Evolutionary conservation across 441 rosid species (phyloP).

Genomic region (Bocquillonia castaneifolia): DNA sequence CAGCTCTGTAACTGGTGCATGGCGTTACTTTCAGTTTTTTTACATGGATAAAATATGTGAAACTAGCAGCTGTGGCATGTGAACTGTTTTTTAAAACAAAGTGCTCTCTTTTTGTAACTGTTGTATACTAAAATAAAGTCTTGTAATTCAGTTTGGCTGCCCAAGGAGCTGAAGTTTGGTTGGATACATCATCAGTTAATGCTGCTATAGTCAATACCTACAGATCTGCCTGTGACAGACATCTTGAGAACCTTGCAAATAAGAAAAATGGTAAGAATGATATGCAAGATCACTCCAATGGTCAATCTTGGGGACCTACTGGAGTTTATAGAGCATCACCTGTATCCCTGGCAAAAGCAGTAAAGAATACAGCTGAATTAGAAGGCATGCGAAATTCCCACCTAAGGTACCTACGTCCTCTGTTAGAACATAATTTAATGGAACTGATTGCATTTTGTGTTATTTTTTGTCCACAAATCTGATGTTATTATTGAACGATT

Average conservation of each 20-base stretch:
- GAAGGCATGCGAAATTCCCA: conserved; percentile 88
- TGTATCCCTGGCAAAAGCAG: conserved; percentile 72
- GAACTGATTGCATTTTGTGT: background rate
- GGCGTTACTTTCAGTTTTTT: background rate
- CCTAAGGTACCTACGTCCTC: conserved; percentile 50
- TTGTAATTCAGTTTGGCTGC: conserved; percentile 59
- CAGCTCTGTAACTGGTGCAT: background rate
- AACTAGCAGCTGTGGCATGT: conserved; percentile 1
- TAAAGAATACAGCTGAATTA: conserved; percentile 76
- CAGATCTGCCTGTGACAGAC: conserved; percentile 53
- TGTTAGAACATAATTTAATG: conserved; percentile 4
- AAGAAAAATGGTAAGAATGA: conserved; percentile 33
- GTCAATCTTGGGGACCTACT: conserved; percentile 42
- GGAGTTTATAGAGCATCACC: conserved; percentile 75
- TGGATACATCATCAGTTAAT: conserved; percentile 78
- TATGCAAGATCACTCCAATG: conserved; percentile 27
- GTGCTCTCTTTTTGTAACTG: conserved; percentile 2
- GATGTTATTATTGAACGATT: background rate
- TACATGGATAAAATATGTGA: conserved; percentile 1
- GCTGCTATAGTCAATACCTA: conserved; percentile 77
- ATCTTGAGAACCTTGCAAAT: conserved; percentile 30
- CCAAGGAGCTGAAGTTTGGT: conserved; percentile 69
- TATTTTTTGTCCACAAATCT: background rate
- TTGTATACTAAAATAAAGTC: conserved; percentile 4
- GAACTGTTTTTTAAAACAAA: too few relatives aligned